Evolutionary conservation across 2,329 filamentous ascomycete species (phyloP).

Genomic region (Tothia fuscella): DNA sequence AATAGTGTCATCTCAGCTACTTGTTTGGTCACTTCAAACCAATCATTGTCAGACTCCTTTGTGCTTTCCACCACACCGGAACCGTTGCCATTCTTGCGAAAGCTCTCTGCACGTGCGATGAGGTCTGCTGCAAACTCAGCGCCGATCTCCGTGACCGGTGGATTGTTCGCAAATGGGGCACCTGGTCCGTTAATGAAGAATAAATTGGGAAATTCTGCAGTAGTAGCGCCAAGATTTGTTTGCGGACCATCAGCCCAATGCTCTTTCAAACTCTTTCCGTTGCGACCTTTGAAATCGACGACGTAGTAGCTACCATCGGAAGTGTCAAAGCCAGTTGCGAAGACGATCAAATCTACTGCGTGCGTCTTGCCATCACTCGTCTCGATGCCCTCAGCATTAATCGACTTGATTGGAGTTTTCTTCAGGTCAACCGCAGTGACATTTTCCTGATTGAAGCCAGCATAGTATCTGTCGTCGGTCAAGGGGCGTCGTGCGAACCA

Average conservation of each 20-base stretch:
- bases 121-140: too few species aligned
- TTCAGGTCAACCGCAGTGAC: slow-evolving; percentile 14
- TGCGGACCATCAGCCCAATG: slow-evolving; percentile 9
- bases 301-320: slow-evolving; percentile 25
- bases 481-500: slow-evolving; percentile 15
- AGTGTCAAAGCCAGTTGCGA: slow-evolving; percentile 32
- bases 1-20: slow-evolving; percentile 1
- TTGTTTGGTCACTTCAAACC: slow-evolving; percentile 1
- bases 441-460: slow-evolving; percentile 17
- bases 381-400: slow-evolving; percentile 19
- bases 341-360: slow-evolving; percentile 21
- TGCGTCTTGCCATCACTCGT: slow-evolving; percentile 16
- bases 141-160: slow-evolving; percentile 42
- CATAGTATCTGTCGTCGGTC: slow-evolving; percentile 18
- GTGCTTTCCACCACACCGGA: slow-evolving; percentile 35
- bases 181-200: slow-evolving; percentile 32
- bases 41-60: slow-evolving; percentile 8
- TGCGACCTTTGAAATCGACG: slow-evolving; percentile 23
- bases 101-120: too few species aligned
- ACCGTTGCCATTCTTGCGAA: too few species aligned
- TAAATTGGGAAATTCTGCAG: slow-evolving; percentile 12
- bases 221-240: slow-evolving; percentile 8
- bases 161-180: slow-evolving; percentile 41
- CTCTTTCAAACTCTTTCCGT: slow-evolving; percentile 7
- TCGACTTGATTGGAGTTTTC: slow-evolving; percentile 43